Conservation (phyloP, 139 green algal genomes). For the Monoraphidium neglectum region DNA sequence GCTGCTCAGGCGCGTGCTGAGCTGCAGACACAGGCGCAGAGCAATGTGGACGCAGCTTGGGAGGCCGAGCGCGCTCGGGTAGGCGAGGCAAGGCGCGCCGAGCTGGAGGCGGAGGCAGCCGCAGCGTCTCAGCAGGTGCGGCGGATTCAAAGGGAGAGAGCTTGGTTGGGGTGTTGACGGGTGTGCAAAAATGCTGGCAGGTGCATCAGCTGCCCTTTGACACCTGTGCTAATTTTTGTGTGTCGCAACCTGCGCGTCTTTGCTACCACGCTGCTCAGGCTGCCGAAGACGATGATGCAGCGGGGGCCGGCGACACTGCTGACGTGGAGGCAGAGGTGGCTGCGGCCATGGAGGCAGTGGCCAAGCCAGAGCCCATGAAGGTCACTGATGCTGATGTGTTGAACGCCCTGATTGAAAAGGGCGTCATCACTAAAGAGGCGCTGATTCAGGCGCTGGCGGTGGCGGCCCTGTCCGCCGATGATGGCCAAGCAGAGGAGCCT, state of each 20-base stretch:
- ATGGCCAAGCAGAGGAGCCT: not conserved
- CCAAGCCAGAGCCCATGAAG: constrained; percentile 32
- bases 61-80: constrained; percentile 37
- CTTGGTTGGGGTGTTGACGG: no score
- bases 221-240: no score
- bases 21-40: constrained; percentile 34
- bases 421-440: constrained; percentile 43
- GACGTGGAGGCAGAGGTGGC: constrained; percentile 59
- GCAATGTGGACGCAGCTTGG: constrained; percentile 39
- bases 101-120: constrained; percentile 42
- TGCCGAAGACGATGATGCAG: not conserved
- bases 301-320: constrained; percentile 13
- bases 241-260: no score
- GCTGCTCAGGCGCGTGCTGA: constrained; percentile 33
- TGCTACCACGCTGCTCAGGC: constrained; percentile 21
- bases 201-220: no score
- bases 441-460: constrained; percentile 55
- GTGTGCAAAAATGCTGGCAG: no score
- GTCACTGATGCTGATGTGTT: constrained; percentile 60
- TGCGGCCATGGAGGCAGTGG: constrained; percentile 46
- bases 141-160: no score
- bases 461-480: constrained; percentile 28
- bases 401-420: constrained; percentile 54
- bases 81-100: constrained; percentile 41
- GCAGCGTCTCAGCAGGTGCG: constrained; percentile 15